Evolutionary conservation across 2,329 filamentous ascomycete species (phyloP), one percentile per base, ranked within the genome.

Genomic region (Ophioceras dolichostomum): DNA sequence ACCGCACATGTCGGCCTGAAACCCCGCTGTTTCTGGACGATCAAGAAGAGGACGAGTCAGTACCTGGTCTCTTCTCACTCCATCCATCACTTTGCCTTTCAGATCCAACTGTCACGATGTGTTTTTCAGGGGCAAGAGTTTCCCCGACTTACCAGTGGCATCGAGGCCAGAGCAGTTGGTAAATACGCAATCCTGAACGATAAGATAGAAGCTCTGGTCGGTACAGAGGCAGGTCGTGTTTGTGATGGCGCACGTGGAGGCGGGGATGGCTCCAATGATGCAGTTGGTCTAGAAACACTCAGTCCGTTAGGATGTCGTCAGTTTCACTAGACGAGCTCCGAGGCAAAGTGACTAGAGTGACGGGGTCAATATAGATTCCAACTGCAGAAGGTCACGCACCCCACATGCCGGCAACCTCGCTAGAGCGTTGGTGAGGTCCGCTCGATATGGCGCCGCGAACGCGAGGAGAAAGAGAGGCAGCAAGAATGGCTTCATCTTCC

Each of bases 1-100:
- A 1, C 52, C 37, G 38, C 62, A 65, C 12, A 49, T 48, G 16
- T 51, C 42, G n/a, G 55, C 51, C 31, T 58, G 47, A 16, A 55
- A 40, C 29, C 51, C 45, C 17, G 47, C 51, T 8, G 59, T 50
- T 21, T 50, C 56, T 48, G 9, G n/a, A 7, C 8, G 8, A 8
- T 7, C 28, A n/a, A 31, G 14, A 26, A 26, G 22, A 26, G 7
- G 22, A 26, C 12, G 22, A 31, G 14, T 17, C 29, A 14, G 16
- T 18, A 8, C 7, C 6, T 14, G 10, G 2, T 30, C 28, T 30
- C 9, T 4, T 30, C n/a, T 10, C 28, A 10, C 29, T 10, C 6
- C 9, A 18, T 4, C 2, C 8, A 18, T 18, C 5, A 17, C 10
- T 8, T 9, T 12, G 10, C 16, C 16, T 31, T 10, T 21, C 21